Evolutionary conservation across 179 eudicot species (phyloP).

Genomic region (Beta macrorhiza): DNA sequence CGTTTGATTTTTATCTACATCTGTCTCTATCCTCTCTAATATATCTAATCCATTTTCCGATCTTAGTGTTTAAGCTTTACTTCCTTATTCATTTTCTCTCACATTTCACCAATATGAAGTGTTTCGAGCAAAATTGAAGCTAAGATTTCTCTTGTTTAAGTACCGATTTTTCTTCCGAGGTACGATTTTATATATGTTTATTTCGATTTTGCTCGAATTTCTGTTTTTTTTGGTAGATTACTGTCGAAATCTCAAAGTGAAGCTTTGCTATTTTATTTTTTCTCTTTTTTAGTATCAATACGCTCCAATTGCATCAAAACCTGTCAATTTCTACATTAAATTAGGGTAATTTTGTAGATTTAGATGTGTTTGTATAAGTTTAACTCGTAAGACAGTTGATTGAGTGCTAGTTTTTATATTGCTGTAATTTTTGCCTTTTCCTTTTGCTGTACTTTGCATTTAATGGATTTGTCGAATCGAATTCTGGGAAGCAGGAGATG

Average conservation of each 20-base stretch:
- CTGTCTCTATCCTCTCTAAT: no score
- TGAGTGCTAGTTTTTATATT: background rate
- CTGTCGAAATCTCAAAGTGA: background rate
- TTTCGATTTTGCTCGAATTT: background rate
- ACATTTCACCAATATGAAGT: background rate
- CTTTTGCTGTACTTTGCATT: background rate
- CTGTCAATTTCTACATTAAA: background rate
- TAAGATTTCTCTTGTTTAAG: background rate
- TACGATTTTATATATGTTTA: background rate
- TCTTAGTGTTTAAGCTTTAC: conserved; percentile 27
- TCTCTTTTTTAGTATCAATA: background rate
- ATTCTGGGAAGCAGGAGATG: conserved; percentile 54
- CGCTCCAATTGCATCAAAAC: background rate
- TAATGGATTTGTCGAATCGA: background rate
- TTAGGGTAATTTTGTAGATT: background rate
- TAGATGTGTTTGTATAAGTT: background rate
- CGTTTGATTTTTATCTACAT: no score
- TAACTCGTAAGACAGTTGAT: background rate
- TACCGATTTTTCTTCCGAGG: conserved; percentile 8
- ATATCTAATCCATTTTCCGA: background rate
- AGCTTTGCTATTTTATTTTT: background rate
- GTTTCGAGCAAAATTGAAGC: background rate
- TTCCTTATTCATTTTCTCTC: background rate
- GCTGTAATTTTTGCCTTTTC: background rate
- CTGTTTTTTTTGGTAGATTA: background rate